Evolutionary conservation across 257 asterid genomes (phyloP).

Genomic region (Haberlea rhodopensis): DNA sequence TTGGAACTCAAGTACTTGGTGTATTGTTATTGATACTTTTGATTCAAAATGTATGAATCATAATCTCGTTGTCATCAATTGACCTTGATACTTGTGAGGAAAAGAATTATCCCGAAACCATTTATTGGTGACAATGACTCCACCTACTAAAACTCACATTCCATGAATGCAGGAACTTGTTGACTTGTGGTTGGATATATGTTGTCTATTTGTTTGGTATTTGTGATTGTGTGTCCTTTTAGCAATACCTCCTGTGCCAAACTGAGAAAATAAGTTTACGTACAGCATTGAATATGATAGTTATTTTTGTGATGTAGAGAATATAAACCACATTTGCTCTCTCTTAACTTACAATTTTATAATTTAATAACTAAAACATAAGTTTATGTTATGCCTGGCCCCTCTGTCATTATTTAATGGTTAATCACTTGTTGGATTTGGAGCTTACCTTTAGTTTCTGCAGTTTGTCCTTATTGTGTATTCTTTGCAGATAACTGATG

Average conservation of each 20-base stretch:
- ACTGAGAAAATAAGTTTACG: too few relatives aligned
- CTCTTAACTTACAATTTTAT: background rate
- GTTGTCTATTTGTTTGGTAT: too few relatives aligned
- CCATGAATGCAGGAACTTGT: too few relatives aligned
- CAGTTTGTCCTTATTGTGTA: constrained; percentile 21
- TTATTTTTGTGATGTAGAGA: background rate
- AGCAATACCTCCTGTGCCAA: too few relatives aligned
- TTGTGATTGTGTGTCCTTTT: too few relatives aligned
- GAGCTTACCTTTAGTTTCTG: constrained; percentile 21
- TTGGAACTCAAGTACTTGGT: constrained; percentile 5
- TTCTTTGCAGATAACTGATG: constrained; percentile 76
- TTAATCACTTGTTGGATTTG: constrained; percentile 16
- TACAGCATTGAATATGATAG: too few relatives aligned
- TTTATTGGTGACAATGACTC: constrained; percentile 5
- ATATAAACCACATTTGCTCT: background rate
- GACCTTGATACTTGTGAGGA: background rate
- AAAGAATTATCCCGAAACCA: constrained; percentile 5
- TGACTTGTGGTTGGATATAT: too few relatives aligned
- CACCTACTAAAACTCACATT: too few relatives aligned
- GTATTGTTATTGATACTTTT: constrained; percentile 7
- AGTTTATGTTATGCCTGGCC: background rate
- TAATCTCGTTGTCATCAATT: too few relatives aligned
- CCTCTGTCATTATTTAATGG: background rate
- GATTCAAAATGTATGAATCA: too few relatives aligned
- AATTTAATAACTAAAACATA: too few relatives aligned